These are phyloP conservation scores for Pleurozium schreberi DNA, from an alignment of 225 moss, liverwort and hornwort species.

Conservation along the genomic window DNA sequence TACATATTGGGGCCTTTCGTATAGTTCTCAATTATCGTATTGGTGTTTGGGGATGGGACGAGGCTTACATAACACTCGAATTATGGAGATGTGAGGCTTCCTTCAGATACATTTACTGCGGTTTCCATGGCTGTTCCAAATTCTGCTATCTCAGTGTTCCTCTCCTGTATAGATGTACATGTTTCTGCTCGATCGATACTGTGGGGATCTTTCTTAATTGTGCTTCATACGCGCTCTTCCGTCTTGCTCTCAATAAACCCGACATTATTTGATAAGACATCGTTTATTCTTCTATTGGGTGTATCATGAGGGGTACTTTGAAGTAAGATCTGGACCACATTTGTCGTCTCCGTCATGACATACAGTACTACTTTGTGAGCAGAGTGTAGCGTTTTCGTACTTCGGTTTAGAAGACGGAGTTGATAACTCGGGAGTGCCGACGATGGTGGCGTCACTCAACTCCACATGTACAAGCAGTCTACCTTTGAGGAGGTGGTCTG, in stretches of 20 bases:
- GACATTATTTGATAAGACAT: background rate
- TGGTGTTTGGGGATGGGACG: background rate
- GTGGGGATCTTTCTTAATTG: background rate
- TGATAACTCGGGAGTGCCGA: slow-evolving; percentile 69
- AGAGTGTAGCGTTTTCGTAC: slow-evolving; percentile 52
- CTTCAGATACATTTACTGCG: background rate
- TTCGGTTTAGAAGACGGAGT: slow-evolving; percentile 56
- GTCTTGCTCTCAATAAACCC: background rate
- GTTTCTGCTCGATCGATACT: background rate
- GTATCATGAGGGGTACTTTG: background rate
- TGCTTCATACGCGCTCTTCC: background rate
- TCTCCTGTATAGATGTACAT: too few species aligned
- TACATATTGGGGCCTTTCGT: too few species aligned
- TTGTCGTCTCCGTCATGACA: background rate
- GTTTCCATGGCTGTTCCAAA: background rate
- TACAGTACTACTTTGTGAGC: background rate
- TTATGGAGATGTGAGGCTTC: background rate
- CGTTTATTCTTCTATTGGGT: background rate
- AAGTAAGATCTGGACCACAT: background rate
- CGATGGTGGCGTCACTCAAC: slow-evolving; percentile 50
- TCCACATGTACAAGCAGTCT: too few species aligned
- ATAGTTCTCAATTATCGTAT: background rate
- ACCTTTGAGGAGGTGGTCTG: too few species aligned
- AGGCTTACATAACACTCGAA: background rate
- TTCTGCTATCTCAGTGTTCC: background rate